Evolutionary conservation across 2,329 filamentous ascomycete genomes (phyloP).

Genomic region (Aspergillus hortae): DNA sequence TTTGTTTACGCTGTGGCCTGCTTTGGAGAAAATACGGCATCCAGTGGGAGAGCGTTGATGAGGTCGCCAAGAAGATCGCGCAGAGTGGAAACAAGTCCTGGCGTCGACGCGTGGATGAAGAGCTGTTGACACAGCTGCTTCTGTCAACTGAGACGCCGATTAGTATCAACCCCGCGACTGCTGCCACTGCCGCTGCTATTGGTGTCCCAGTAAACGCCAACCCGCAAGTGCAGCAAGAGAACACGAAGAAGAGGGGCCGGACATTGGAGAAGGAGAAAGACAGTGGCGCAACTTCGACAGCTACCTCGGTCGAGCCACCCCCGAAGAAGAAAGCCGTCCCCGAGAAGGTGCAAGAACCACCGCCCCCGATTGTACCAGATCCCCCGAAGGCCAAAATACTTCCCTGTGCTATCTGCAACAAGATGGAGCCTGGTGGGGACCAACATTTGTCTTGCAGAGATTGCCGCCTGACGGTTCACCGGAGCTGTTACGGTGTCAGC

Average conservation of each 20-base stretch:
- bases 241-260: conserved; percentile 60
- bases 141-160: conserved; percentile 45
- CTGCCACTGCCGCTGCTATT: conserved; percentile 42
- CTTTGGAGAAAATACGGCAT: conserved; percentile 95
- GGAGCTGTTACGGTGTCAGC: conserved; percentile 85
- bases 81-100: conserved; percentile 75
- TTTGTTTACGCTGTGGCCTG: conserved; percentile 86
- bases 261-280: conserved; percentile 43
- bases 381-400: conserved; percentile 73
- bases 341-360: conserved; percentile 55
- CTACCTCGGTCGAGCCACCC: conserved; percentile 41
- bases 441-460: conserved; percentile 76
- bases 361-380: conserved; percentile 64
- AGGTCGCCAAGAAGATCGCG: conserved; percentile 81
- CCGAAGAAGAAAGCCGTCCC: conserved; percentile 61
- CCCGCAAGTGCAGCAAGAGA: conserved; percentile 42
- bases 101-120: conserved; percentile 89
- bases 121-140: conserved; percentile 56
- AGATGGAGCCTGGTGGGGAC: conserved; percentile 68
- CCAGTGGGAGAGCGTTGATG: conserved; percentile 91
- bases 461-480: conserved; percentile 88
- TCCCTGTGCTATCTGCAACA: conserved; percentile 80
- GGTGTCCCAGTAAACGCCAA: conserved; percentile 39
- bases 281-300: conserved; percentile 45
- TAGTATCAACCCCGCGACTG: conserved; percentile 40